phyloP scores from a whole-genome alignment of 257 asterid species.

The Vinca minor region DNA sequence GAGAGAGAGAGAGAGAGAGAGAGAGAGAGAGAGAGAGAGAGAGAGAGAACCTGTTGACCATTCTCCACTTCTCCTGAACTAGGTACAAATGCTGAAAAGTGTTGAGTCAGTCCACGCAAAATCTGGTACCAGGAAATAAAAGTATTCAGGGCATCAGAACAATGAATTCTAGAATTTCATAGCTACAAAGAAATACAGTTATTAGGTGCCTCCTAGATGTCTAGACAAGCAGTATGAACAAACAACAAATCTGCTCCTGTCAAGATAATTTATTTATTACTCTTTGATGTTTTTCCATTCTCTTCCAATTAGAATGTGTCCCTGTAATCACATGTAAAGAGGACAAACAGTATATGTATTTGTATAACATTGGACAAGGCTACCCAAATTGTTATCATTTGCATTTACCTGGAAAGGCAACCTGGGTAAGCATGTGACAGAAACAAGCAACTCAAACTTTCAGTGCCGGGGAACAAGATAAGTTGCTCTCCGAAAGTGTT shows the following conservation, averaged over 20 bases:
- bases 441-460: no score
- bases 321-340: neutral
- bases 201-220: neutral
- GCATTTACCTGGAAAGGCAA: neutral
- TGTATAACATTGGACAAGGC: neutral
- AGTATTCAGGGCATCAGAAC: neutral
- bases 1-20: no score
- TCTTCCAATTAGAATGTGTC: neutral
- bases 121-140: slow-evolving; percentile 12
- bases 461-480: neutral
- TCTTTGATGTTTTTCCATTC: no score
- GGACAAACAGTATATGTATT: neutral
- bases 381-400: neutral
- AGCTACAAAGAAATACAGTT: neutral
- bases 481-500: neutral
- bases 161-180: neutral
- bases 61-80: slow-evolving; percentile 46
- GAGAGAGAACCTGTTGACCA: slow-evolving; percentile 59
- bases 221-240: neutral
- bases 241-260: neutral
- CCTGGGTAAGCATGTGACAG: neutral
- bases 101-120: slow-evolving; percentile 3
- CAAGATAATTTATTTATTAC: neutral
- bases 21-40: no score
- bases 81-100: slow-evolving; percentile 10